Evolutionary conservation across 345 rosid species (phyloP).

Genomic region (Raphanus sativus): DNA sequence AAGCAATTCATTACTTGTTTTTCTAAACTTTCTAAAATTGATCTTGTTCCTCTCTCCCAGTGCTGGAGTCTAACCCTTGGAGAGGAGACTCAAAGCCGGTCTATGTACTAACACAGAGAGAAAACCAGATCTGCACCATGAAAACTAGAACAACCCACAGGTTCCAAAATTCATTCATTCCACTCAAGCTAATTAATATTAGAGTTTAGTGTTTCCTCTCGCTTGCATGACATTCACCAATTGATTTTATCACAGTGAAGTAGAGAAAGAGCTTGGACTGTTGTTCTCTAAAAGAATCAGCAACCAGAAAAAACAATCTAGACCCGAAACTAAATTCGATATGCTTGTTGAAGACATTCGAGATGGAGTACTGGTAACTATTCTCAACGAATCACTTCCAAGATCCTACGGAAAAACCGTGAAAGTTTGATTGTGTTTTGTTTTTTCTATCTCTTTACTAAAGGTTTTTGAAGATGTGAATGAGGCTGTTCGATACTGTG

Average conservation of each 20-base stretch:
- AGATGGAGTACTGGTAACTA: constrained; percentile 86
- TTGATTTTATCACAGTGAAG: constrained; percentile 57
- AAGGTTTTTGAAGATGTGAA: constrained; percentile 92
- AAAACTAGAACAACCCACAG: constrained; percentile 88
- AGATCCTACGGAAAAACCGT: background rate
- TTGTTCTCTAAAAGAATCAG: constrained; percentile 59
- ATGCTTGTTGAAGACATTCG: constrained; percentile 94
- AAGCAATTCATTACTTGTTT: constrained; percentile 1
- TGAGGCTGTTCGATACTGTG: constrained; percentile 87
- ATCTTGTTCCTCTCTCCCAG: constrained; percentile 39
- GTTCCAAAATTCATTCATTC: constrained; percentile 41
- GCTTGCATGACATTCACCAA: background rate
- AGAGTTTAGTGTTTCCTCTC: constrained; percentile 1
- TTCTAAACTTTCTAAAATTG: background rate
- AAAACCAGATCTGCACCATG: constrained; percentile 91
- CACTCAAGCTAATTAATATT: constrained; percentile 13
- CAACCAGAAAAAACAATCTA: constrained; percentile 60
- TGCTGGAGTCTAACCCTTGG: constrained; percentile 96
- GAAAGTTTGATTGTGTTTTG: background rate
- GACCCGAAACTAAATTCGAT: constrained; percentile 67
- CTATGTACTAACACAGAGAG: constrained; percentile 73
- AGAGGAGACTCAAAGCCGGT: constrained; percentile 84
- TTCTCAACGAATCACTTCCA: constrained; percentile 5
- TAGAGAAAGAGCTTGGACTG: constrained; percentile 84
- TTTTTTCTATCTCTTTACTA: background rate